Evolutionary conservation across 495 filamentous ascomycete genomes (phyloP), one percentile per base, ranked within the genome.

Genomic region (Elasticomyces elasticus): DNA sequence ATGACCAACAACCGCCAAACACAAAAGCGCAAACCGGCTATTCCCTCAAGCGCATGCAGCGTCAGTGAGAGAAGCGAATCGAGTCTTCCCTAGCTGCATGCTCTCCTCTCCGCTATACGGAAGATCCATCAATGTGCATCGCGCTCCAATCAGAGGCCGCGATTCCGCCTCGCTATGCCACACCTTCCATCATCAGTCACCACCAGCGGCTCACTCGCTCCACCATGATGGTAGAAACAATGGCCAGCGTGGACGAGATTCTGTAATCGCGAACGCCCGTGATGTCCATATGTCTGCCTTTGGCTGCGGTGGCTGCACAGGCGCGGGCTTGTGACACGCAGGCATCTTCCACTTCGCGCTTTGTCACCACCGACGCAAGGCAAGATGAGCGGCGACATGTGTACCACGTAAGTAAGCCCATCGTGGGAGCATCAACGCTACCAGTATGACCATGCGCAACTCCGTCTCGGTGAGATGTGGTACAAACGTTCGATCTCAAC

Each of bases 21-120:
- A n/a, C n/a, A n/a, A 5, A 17, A 40, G 35, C 15, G 35, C 35
- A 40, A 15, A 40, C 5, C 35, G 35, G 35, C 35, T 40, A 40
- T 40, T 15, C 35, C 35, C 35, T 40, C 35, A 2, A 23, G 42
- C 42, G 42, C 42, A 45, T 45, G 42, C 42, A 23, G 6, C 42
- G 19, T 45, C 42, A 3, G 19, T 45, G 15, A 19, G 12, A 19
- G 33, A 49, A 25, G 25, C 45, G 27, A 30, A 49, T 49, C 25
- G 45, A 49, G 45, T 38, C 35, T n/a, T 42, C 20, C 53, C 45
- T 55, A 23, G 46, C 53, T 55, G 53, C 53, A 51, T 49, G 45
- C 45, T 24, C 13, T 11, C 19, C 24, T 6, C 25, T 24, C 25
- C n/a, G 45, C 10, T 28, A 2, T 38, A 37, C 40, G 49, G 47